phyloP scores from a whole-genome alignment of 257 asterid genomes.

The Solanum tarapatanum region DNA sequence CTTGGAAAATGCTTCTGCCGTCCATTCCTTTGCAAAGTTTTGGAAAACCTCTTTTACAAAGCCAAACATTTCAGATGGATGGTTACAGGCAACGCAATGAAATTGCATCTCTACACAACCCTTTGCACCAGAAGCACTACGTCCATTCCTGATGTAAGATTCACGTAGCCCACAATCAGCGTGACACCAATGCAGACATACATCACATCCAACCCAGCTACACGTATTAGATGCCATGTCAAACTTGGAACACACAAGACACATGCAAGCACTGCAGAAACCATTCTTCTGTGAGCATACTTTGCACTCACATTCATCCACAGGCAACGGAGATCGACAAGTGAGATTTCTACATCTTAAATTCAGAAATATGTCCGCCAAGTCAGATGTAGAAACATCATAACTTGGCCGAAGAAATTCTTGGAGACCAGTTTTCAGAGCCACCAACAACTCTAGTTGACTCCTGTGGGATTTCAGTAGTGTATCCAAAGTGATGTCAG shows the following conservation, averaged over 20 bases:
- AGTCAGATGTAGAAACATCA: slow-evolving; percentile 41
- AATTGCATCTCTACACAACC: slow-evolving; percentile 89
- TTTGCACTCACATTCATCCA: slow-evolving; percentile 88
- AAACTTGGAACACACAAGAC: slow-evolving; percentile 91
- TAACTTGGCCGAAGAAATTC: slow-evolving; percentile 48
- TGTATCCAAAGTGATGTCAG: slow-evolving; percentile 51
- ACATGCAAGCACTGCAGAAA: slow-evolving; percentile 95
- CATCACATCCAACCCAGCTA: slow-evolving; percentile 98
- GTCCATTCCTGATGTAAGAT: slow-evolving; percentile 70
- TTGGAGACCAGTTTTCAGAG: slow-evolving; percentile 67
- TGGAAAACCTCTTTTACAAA: slow-evolving; percentile 91
- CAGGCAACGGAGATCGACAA: slow-evolving; percentile 72
- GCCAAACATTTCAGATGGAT: slow-evolving; percentile 98
- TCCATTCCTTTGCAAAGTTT: slow-evolving; percentile 81
- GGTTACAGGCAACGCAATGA: slow-evolving; percentile 91
- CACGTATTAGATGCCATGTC: slow-evolving; percentile 92
- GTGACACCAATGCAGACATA: slow-evolving; percentile 97
- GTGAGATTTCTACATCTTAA: slow-evolving; percentile 67
- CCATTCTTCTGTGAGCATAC: slow-evolving; percentile 59
- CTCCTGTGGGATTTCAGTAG: slow-evolving; percentile 45
- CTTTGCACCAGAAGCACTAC: slow-evolving; percentile 47
- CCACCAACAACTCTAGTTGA: slow-evolving; percentile 80
- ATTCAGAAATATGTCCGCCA: slow-evolving; percentile 75
- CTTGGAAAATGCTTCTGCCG: slow-evolving; percentile 58
- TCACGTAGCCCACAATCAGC: slow-evolving; percentile 89